Evolutionary conservation across 163 green algal genomes (phyloP).

Genomic region (Trebouxia gelatinosa): DNA sequence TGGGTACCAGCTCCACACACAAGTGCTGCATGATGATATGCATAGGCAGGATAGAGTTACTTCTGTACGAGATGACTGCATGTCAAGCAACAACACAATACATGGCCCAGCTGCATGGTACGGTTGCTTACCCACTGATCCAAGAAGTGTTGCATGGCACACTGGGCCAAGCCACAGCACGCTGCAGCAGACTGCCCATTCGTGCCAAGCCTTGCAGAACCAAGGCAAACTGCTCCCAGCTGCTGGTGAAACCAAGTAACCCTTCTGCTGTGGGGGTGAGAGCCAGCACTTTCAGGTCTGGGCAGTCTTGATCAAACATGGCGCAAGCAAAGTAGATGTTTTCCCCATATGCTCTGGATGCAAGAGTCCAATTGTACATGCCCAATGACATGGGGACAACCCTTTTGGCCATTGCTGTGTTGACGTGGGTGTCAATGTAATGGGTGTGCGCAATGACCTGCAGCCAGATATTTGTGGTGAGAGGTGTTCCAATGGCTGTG

Average conservation of each 20-base stretch:
- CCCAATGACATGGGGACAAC: conserved; percentile 10
- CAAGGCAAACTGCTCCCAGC: conserved; percentile 18
- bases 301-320: not conserved
- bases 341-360: not conserved
- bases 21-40: no score
- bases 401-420: conserved; percentile 3
- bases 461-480: no score
- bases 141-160: conserved; percentile 16
- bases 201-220: not conserved
- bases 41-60: no score
- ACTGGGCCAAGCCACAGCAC: conserved; percentile 16
- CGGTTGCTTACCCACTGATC: not conserved
- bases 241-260: conserved; percentile 8
- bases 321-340: conserved; percentile 9
- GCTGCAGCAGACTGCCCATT: not conserved
- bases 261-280: not conserved
- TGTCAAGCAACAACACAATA: not conserved
- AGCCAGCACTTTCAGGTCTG: not conserved
- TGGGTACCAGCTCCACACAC: no score
- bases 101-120: not conserved
- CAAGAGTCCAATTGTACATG: not conserved
- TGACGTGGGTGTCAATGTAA: conserved; percentile 1
- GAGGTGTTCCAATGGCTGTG: no score
- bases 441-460: conserved; percentile 26
- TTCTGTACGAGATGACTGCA: not conserved